Conservation (phyloP, 1,284 basidiomycete genomes). For the Cystobasidium slooffiae region DNA sequence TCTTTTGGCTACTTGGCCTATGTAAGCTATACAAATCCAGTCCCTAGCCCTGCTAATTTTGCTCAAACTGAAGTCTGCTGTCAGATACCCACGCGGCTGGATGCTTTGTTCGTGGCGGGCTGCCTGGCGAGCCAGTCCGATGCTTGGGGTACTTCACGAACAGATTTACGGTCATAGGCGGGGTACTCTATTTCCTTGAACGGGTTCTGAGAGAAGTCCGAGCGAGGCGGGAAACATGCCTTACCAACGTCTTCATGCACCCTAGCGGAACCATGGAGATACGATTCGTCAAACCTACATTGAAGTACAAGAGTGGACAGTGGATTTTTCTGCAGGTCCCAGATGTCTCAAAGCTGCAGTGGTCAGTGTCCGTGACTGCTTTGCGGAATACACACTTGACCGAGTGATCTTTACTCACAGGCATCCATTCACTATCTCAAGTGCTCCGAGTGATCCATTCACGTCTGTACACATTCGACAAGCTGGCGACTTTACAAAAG, state of each 20-base stretch:
- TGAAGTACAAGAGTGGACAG: slow-evolving; percentile 85
- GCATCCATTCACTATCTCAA: slow-evolving; percentile 83
- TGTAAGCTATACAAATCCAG: neutral
- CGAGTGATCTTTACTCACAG: slow-evolving; percentile 58
- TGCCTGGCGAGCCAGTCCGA: slow-evolving; percentile 68
- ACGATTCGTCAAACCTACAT: slow-evolving; percentile 81
- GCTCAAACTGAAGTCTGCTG: slow-evolving; percentile 56
- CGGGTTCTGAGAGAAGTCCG: slow-evolving; percentile 77
- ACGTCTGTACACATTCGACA: slow-evolving; percentile 87
- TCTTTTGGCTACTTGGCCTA: slow-evolving; percentile 77
- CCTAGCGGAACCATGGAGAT: slow-evolving; percentile 79
- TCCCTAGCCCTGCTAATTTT: neutral
- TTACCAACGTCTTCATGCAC: slow-evolving; percentile 66
- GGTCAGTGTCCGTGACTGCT: slow-evolving; percentile 62
- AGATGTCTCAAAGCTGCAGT: slow-evolving; percentile 78
- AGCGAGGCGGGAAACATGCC: slow-evolving; percentile 65
- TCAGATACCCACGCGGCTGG: slow-evolving; percentile 86
- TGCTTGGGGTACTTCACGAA: slow-evolving; percentile 85
- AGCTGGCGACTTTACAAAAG: slow-evolving; percentile 80
- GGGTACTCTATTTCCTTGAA: slow-evolving; percentile 81
- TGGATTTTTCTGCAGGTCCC: slow-evolving; percentile 89
- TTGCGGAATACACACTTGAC: neutral
- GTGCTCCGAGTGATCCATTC: slow-evolving; percentile 86
- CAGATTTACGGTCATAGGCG: slow-evolving; percentile 84
- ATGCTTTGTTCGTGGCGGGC: slow-evolving; percentile 82